Evolutionary conservation across 2,329 filamentous ascomycete genomes (phyloP).

Genomic region (Exutisphaerella laricina): DNA sequence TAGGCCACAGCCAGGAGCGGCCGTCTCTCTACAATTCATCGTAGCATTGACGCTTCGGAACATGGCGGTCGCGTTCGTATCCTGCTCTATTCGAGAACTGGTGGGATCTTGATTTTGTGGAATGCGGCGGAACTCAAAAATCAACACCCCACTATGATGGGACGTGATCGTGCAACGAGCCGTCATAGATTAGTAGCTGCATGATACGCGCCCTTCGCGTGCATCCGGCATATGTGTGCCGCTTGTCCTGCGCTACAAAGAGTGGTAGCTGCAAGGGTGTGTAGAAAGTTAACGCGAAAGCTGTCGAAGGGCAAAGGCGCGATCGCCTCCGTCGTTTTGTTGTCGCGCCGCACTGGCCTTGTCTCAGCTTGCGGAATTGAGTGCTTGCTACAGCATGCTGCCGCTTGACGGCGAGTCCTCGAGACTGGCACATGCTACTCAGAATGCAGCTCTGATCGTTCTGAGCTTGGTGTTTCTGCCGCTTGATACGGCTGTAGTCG

Average conservation of each 20-base stretch:
- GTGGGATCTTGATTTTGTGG: not conserved
- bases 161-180: not conserved
- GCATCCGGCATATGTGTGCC: not conserved
- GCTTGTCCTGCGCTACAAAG: not conserved
- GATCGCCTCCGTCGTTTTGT: not conserved
- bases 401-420: constrained; percentile 35
- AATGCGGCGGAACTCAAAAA: not conserved
- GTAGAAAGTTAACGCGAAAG: not conserved
- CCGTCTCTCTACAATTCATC: too few species aligned
- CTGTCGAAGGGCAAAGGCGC: not conserved
- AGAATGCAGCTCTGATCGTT: constrained; percentile 45
- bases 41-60: not conserved
- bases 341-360: too few species aligned
- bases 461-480: constrained; percentile 46
- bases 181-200: constrained; percentile 5
- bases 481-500: constrained; percentile 43
- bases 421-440: constrained; percentile 39
- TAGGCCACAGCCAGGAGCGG: too few species aligned
- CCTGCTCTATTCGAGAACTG: not conserved
- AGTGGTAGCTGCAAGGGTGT: not conserved
- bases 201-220: not conserved
- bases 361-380: too few species aligned
- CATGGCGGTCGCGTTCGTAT: not conserved
- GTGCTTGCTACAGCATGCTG: too few species aligned
- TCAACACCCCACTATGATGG: not conserved